Conservation (phyloP, 805 yeast species). For the Candida schatavii region DNA sequence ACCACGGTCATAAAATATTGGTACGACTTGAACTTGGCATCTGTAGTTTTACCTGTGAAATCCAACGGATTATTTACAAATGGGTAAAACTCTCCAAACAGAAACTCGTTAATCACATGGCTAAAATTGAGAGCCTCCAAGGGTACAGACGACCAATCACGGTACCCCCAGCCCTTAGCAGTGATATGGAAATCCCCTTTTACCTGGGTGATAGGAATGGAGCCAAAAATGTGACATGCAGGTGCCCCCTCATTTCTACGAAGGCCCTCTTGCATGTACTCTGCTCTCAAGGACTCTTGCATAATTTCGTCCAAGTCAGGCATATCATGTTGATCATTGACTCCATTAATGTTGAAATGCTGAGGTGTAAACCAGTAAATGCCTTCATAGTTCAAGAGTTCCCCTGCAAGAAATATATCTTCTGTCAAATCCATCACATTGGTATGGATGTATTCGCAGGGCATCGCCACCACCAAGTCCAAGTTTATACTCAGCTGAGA, state of each 20-base stretch:
- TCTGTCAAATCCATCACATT: slow-evolving; percentile 74
- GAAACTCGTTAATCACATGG: slow-evolving; percentile 81
- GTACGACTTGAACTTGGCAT: slow-evolving; percentile 47
- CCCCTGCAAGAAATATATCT: slow-evolving; percentile 77
- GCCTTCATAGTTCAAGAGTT: slow-evolving; percentile 70
- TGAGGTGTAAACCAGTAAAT: slow-evolving; percentile 53
- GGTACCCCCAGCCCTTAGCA: slow-evolving; percentile 67
- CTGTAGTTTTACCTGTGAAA: slow-evolving; percentile 58
- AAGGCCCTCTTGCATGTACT: slow-evolving; percentile 47
- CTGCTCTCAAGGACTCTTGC: slow-evolving; percentile 64
- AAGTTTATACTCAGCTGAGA: slow-evolving; percentile 66
- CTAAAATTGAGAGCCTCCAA: slow-evolving; percentile 65
- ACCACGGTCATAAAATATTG: slow-evolving; percentile 76
- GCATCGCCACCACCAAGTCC: slow-evolving; percentile 79
- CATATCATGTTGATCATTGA: slow-evolving; percentile 44
- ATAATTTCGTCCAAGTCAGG: slow-evolving; percentile 68
- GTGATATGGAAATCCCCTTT: slow-evolving; percentile 83
- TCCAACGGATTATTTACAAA: slow-evolving; percentile 87
- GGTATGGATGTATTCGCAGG: slow-evolving; percentile 73
- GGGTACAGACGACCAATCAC: slow-evolving; percentile 46
- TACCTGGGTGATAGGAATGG: slow-evolving; percentile 81
- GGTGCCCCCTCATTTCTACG: slow-evolving; percentile 54
- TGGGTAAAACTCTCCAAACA: slow-evolving; percentile 90
- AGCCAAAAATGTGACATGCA: slow-evolving; percentile 85
- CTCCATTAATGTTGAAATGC: slow-evolving; percentile 44